Conservation (phyloP, 495 filamentous ascomycete species). For the Alectoria sarmentosa region DNA sequence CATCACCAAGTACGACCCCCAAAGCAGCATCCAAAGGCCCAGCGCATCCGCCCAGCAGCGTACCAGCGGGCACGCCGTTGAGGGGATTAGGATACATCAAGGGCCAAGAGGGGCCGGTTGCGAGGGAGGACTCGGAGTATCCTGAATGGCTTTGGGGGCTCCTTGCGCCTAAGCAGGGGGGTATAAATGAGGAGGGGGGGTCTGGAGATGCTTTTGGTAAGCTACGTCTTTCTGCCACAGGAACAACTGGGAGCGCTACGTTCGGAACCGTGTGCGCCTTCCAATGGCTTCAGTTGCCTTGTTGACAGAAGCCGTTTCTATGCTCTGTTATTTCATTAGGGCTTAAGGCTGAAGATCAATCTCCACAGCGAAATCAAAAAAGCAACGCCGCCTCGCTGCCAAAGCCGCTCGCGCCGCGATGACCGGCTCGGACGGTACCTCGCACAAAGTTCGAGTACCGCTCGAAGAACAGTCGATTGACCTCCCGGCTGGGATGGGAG, state of each 20-base stretch:
- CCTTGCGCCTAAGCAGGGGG: conserved; percentile 46
- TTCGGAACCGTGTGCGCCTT: background rate
- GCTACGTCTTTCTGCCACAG: background rate
- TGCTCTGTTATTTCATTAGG: background rate
- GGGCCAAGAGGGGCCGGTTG: conserved; percentile 54
- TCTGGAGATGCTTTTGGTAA: conserved; percentile 18
- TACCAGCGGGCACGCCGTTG: conserved; percentile 63
- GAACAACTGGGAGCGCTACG: background rate
- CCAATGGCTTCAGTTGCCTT: background rate
- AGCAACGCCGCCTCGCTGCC: conserved; percentile 60
- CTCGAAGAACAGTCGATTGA: conserved; percentile 79
- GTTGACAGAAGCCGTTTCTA: background rate
- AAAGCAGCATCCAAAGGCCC: conserved; percentile 26
- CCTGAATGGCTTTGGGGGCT: conserved; percentile 86
- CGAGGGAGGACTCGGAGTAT: conserved; percentile 77
- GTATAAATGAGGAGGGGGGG: conserved; percentile 32
- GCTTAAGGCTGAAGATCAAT: background rate
- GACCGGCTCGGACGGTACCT: conserved; percentile 43
- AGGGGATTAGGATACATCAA: conserved; percentile 86
- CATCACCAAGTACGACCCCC: conserved; percentile 26
- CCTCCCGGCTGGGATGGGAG: conserved; percentile 49
- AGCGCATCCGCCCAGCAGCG: conserved; percentile 37
- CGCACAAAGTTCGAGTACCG: conserved; percentile 56
- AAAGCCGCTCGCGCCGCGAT: conserved; percentile 50
- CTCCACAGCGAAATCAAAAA: conserved; percentile 66